Evolutionary conservation across 2,329 filamentous ascomycete genomes (phyloP).

Genomic region (Neurospora crassa): DNA sequence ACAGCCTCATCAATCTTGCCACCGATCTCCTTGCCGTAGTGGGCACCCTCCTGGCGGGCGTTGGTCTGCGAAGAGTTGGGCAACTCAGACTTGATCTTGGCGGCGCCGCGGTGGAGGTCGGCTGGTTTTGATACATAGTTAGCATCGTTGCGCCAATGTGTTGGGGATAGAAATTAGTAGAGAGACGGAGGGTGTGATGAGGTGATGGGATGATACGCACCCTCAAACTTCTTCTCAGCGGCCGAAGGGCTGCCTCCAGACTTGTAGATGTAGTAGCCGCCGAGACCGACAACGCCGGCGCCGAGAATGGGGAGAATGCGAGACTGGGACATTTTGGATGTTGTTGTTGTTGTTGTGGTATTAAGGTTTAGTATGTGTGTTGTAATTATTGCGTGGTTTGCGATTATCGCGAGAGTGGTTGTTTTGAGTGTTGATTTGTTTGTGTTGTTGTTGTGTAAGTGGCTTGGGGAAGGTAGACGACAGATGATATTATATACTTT

Average conservation of each 20-base stretch:
- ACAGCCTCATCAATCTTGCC: slow-evolving; percentile 62
- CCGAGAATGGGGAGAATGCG: slow-evolving; percentile 44
- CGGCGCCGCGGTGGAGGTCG: slow-evolving; percentile 62
- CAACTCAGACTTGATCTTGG: slow-evolving; percentile 56
- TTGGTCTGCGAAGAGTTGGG: slow-evolving; percentile 51
- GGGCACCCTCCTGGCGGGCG: slow-evolving; percentile 54
- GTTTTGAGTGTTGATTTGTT: not conserved
- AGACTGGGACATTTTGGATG: slow-evolving; percentile 35
- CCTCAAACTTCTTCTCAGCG: slow-evolving; percentile 79
- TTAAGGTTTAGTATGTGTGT: not conserved
- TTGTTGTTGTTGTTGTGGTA: slow-evolving; percentile 9
- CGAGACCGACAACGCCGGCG: slow-evolving; percentile 53
- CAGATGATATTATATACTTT: not conserved
- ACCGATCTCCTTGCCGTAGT: slow-evolving; percentile 50
- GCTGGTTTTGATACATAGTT: slow-evolving; percentile 36
- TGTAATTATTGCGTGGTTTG: not conserved
- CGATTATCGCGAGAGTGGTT: not conserved
- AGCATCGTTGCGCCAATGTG: no score
- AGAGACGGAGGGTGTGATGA: no score
- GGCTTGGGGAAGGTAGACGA: not conserved
- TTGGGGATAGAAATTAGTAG: no score
- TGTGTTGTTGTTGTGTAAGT: slow-evolving; percentile 1
- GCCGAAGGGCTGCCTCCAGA: slow-evolving; percentile 73
- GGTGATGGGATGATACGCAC: slow-evolving; percentile 39
- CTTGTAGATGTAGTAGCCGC: slow-evolving; percentile 85